Evolutionary conservation across 2,329 filamentous ascomycete genomes (phyloP).

Genomic region (Dryadomyces quercivorus): DNA sequence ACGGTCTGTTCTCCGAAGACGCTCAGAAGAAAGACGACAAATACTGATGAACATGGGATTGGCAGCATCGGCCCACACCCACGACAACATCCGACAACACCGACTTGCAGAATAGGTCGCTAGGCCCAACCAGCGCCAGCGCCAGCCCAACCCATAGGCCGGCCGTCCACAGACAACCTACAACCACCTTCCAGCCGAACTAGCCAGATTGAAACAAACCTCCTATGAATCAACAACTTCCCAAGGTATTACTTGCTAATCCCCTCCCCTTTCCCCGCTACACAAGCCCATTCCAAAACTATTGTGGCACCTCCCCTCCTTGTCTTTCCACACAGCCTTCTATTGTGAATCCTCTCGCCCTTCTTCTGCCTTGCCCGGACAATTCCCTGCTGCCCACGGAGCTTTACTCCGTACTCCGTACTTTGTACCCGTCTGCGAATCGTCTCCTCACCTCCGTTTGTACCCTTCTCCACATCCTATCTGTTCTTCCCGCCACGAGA

Average conservation of each 20-base stretch:
- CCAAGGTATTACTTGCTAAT: conserved; percentile 24
- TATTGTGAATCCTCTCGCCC: neutral
- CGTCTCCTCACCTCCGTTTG: neutral
- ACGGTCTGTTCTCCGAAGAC: too few species aligned
- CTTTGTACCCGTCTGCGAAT: neutral
- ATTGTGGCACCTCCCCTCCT: conserved; percentile 8
- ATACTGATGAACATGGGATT: neutral
- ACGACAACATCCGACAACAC: neutral
- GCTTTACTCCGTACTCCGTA: too few species aligned
- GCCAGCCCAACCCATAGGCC: conserved; percentile 3
- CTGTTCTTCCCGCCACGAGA: neutral
- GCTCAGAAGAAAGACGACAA: too few species aligned
- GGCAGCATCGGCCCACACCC: neutral
- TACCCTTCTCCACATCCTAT: neutral
- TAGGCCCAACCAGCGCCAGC: neutral
- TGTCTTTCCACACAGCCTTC: conserved; percentile 2
- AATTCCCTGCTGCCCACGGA: neutral
- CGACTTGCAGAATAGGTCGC: neutral
- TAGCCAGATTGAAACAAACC: conserved; percentile 5
- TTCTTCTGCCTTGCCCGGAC: conserved; percentile 2
- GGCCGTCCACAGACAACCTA: neutral
- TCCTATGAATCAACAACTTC: conserved; percentile 32
- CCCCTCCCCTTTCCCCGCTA: conserved; percentile 7
- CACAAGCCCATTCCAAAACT: conserved; percentile 5
- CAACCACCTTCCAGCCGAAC: conserved; percentile 1